Evolutionary conservation across 805 yeast species (phyloP).

Genomic region (Cyberlindnera subsufficiens): DNA sequence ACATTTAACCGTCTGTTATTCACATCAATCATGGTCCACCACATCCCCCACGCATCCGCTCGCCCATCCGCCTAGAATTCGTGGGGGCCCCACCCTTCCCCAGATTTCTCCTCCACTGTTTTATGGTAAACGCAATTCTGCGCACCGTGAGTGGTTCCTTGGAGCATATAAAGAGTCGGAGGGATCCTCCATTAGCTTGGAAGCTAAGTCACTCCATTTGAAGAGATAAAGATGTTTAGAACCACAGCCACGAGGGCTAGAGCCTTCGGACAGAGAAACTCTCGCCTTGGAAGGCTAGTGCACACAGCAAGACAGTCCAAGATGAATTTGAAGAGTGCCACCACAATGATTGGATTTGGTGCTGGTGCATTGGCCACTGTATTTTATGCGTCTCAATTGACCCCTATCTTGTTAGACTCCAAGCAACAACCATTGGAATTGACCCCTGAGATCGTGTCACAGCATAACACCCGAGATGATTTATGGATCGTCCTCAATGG

Average conservation of each 20-base stretch:
- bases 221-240: background rate
- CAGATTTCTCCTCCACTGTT: too few species aligned
- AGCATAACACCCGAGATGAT: conserved; percentile 47
- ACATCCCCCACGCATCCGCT: too few species aligned
- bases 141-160: too few species aligned
- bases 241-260: background rate
- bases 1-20: too few species aligned
- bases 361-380: background rate
- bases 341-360: background rate
- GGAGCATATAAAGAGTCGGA: too few species aligned
- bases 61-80: too few species aligned
- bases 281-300: background rate
- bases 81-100: too few species aligned
- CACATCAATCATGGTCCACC: too few species aligned
- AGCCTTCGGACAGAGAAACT: background rate
- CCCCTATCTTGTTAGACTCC: background rate
- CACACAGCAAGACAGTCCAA: background rate
- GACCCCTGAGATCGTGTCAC: conserved; percentile 23
- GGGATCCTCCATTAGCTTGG: too few species aligned
- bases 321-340: background rate
- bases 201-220: too few species aligned
- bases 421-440: background rate
- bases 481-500: conserved; percentile 83
- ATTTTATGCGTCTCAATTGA: background rate
- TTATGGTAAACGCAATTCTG: too few species aligned